phyloP scores from a whole-genome alignment of 768 basidiomycete genomes.

The Psilocybe azurescens region DNA sequence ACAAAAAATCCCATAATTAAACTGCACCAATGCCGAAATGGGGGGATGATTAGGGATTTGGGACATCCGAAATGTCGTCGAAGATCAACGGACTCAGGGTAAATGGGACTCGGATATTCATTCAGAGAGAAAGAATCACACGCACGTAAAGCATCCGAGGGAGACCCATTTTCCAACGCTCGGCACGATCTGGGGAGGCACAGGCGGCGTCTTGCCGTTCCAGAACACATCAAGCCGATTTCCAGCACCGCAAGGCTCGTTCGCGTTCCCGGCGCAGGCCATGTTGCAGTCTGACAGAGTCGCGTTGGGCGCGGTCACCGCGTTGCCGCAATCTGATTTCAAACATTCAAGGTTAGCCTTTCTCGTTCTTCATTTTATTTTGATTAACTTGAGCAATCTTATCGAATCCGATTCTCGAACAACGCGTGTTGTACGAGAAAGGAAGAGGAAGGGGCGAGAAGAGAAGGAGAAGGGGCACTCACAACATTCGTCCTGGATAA shows the following conservation, averaged over 20 bases:
- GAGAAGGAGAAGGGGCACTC: conserved; percentile 19
- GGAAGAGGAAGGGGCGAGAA: conserved; percentile 4
- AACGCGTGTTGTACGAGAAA: neutral
- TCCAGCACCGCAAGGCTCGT: conserved; percentile 66
- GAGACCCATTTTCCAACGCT: conserved; percentile 69
- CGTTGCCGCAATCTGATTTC: conserved; percentile 66
- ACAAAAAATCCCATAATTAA: neutral
- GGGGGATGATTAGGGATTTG: no score
- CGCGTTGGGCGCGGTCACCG: conserved; percentile 49
- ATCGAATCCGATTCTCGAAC: neutral
- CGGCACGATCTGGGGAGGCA: conserved; percentile 55
- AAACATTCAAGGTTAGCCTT: neutral
- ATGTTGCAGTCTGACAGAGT: conserved; percentile 61
- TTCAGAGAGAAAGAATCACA: conserved; percentile 21
- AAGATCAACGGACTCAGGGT: no score
- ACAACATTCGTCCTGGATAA: conserved; percentile 36
- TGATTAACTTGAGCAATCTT: neutral
- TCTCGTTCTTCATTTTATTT: neutral
- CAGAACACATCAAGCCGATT: conserved; percentile 66
- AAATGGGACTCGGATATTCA: no score
- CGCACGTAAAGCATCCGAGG: conserved; percentile 77
- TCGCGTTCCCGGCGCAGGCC: conserved; percentile 62
- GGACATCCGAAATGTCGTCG: no score
- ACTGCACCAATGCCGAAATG: neutral
- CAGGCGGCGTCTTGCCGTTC: conserved; percentile 62